Evolutionary conservation across 2,329 filamentous ascomycete genomes (phyloP), one percentile per base, ranked within the genome.

Genomic region (Elsinoe necatrix): DNA sequence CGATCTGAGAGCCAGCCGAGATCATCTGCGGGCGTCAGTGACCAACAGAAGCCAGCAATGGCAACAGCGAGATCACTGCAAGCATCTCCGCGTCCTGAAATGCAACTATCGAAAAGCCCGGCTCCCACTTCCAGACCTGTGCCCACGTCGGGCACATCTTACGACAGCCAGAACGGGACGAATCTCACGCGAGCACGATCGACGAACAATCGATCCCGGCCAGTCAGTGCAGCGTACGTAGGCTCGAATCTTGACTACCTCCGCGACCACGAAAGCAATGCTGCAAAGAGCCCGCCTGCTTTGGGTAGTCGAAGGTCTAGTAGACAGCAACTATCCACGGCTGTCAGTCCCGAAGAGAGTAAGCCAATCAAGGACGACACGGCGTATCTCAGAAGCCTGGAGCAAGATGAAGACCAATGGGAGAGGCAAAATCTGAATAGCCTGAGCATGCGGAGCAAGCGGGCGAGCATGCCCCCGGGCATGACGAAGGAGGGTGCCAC

Each of bases 201-300:
- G 21, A 80, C 82, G n/a, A 81, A 82, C 62, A 70, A 78, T 63
- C 83, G 85, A 60, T 78, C 82, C 55, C 80, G 92, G 45, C 92
- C 92, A 66, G 77, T 83, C 0, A 96, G 91, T 68, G 87, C 57
- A 20, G 54, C 88, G 31, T 89, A 91, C 67, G 79, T 95, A 2
- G 87, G 90, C 63, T 87, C 87, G 0, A 90, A 86, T 65, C 77
- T 93, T 54, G 90, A 95, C 58, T 89, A 88, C 65, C 75, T 95
- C 16, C 84, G 88, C 20, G 89, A 93, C 63, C 80, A 83, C 54
- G 90, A 95, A 66, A 77, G 77, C 3, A 66, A 68, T 18, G 58
- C 60, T 59, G 42, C 59, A 58, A 29, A 63, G 62, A 39, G 57
- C 14, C 67, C 66, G 6, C 67, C 67, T 3, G 65, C 66, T 6